phyloP scores from a whole-genome alignment of 352 stramenopile genomes.

The Globisporangium uncinulatum region DNA sequence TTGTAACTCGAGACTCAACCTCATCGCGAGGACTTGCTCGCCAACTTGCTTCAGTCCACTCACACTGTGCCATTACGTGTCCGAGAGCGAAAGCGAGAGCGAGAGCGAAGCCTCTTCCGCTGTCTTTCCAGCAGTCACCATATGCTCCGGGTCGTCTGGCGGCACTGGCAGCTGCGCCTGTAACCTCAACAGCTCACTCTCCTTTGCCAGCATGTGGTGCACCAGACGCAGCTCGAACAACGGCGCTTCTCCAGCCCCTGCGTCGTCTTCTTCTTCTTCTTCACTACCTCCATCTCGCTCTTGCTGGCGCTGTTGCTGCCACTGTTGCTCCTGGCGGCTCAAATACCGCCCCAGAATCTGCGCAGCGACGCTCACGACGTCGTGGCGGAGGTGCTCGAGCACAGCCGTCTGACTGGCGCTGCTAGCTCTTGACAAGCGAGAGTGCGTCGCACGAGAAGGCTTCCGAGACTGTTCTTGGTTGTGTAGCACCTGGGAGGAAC shows the following conservation, averaged over 20 bases:
- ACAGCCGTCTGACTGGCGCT: not conserved
- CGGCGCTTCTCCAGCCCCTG: not conserved
- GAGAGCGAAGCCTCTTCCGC: not conserved
- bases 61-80: too few species aligned
- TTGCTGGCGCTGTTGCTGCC: constrained; percentile 1
- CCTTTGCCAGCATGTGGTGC: constrained; percentile 29
- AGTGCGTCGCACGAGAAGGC: not conserved
- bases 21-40: too few species aligned
- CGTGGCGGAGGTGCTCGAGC: constrained; percentile 12
- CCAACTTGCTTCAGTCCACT: too few species aligned
- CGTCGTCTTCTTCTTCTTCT: not conserved
- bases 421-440: not conserved
- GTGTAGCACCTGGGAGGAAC: too few species aligned
- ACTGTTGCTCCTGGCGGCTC: not conserved
- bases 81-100: not conserved
- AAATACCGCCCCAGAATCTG: constrained; percentile 23
- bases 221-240: constrained; percentile 21
- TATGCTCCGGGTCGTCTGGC: not conserved
- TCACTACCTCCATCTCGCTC: not conserved
- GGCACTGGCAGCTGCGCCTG: constrained; percentile 6
- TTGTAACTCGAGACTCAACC: too few species aligned
- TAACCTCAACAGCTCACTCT: constrained; percentile 21
- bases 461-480: too few species aligned
- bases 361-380: constrained; percentile 19
- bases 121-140: not conserved